phyloP scores from a whole-genome alignment of 2,329 filamentous ascomycete species.

The Talaromyces albobiverticillius region DNA sequence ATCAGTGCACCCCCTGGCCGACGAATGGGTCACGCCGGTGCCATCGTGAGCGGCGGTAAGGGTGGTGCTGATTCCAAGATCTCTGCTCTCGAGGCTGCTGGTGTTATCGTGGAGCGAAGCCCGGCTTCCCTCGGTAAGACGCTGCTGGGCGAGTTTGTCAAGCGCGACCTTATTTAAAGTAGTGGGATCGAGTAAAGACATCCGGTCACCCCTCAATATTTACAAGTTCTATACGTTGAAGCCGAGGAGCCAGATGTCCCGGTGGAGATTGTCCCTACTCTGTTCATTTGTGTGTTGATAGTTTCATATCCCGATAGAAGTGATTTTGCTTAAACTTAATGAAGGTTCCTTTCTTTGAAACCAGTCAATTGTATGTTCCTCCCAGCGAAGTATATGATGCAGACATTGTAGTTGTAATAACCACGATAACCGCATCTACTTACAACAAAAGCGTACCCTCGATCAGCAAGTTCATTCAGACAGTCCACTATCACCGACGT shows the following conservation, averaged over 20 bases:
- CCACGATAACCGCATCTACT: too few relatives aligned
- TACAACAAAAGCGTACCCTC: too few relatives aligned
- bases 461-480: too few relatives aligned
- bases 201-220: conserved; percentile 6
- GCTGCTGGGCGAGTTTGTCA: conserved; percentile 91
- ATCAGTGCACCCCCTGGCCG: conserved; percentile 95
- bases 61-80: conserved; percentile 99
- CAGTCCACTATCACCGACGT: too few relatives aligned
- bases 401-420: too few relatives aligned
- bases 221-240: conserved; percentile 16
- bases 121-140: conserved; percentile 90
- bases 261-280: conserved; percentile 17
- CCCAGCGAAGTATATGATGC: too few relatives aligned
- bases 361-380: too few relatives aligned
- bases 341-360: neutral
- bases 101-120: conserved; percentile 93
- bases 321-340: conserved; percentile 5
- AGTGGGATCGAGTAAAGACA: neutral
- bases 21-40: conserved; percentile 98
- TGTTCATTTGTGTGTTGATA: conserved; percentile 11
- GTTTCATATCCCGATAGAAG: conserved; percentile 13
- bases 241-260: conserved; percentile 12
- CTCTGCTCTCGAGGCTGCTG: conserved; percentile 83
- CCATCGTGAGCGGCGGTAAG: conserved; percentile 96
- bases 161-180: conserved; percentile 83